Base-by-base conservation (phyloP, 2,329 filamentous ascomycete genomes). In the Leptosphaerulina australis region DNA sequence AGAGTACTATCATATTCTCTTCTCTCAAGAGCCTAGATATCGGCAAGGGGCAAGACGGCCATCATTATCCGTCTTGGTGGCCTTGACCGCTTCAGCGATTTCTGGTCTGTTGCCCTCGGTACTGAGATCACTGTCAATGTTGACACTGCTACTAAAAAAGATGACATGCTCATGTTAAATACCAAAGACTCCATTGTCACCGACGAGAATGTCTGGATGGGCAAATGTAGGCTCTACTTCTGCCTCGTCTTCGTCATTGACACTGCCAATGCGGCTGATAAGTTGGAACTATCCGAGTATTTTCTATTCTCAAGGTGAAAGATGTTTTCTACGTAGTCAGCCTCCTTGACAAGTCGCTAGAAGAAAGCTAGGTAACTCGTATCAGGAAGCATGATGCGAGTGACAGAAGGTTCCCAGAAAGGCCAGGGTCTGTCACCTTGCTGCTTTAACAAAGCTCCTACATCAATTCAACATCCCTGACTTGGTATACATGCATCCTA, bases 301-400 rank as follows among this genome's bases (percentile, higher is more conserved):
- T 83, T 65, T 83, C 82, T 54, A 82, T 91, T 63, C 82, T 95
- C 70, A 91, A 93, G 74, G 86, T 93, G 49, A 88, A 91, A 76
- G 89, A 88, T 50, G 83, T 81, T 67, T 94, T 88, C 84, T 83
- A 93, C 71, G 88, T 83, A 64, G 88, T 93, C 44, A 90, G 89
- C 31, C 79, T 94, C 66, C 90, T 89, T 3, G 88, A 91, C 69
- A 87, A 90, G 55, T 84, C 87, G 34, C 84, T 90, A n/a, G n/a
- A n/a, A n/a, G n/a, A n/a, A n/a, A n/a, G n/a, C n/a, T n/a, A n/a
- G n/a, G n/a, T n/a, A n/a, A n/a, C n/a, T n/a, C n/a, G n/a, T n/a
- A n/a, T n/a, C n/a, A n/a, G n/a, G n/a, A n/a, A n/a, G n/a, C n/a
- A n/a, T n/a, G n/a, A n/a, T n/a, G n/a, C n/a, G n/a, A n/a, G n/a